These are phyloP conservation scores for Bacidia gigantensis DNA, from an alignment of 495 filamentous ascomycete species.

Conservation along the genomic window DNA sequence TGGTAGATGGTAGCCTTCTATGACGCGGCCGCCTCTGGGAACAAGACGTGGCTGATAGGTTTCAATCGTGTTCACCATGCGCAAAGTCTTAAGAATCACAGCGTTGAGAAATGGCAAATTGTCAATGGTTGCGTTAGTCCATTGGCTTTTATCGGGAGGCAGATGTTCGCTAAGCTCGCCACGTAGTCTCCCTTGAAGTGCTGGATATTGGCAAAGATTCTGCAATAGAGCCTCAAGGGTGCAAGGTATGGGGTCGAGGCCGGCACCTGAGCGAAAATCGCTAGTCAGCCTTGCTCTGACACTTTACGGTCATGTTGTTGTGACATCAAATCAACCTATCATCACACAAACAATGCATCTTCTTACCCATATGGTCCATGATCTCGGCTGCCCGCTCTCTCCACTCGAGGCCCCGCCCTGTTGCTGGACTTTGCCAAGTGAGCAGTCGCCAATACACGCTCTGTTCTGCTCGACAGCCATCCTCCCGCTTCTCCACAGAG, in stretches of 20 bases:
- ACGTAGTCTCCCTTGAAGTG: conserved; percentile 8
- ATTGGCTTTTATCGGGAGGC: background rate
- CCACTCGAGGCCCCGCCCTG: background rate
- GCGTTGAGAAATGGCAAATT: conserved; percentile 44
- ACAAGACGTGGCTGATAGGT: too few species aligned
- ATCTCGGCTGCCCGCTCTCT: conserved; percentile 13
- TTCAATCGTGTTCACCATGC: too few species aligned
- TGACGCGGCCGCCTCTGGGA: too few species aligned
- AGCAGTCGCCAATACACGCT: conserved; percentile 6
- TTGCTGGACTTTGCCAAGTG: conserved; percentile 1
- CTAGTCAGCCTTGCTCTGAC: background rate
- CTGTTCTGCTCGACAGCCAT: background rate
- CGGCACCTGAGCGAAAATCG: conserved; percentile 4
- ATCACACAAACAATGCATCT: too few species aligned
- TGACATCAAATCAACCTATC: too few species aligned
- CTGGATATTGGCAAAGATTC: conserved; percentile 6
- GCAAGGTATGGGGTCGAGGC: conserved; percentile 11
- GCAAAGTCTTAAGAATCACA: too few species aligned
- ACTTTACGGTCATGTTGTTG: background rate
- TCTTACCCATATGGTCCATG: conserved; percentile 13
- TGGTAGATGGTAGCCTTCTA: too few species aligned
- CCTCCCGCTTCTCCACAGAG: background rate
- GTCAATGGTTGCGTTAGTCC: conserved; percentile 30
- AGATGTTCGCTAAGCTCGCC: conserved; percentile 5
- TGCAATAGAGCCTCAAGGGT: conserved; percentile 9